Percentiles rank a stretch among this genome's conserved stretches.
Conservation (phyloP, 176 grass and related monocot genomes). For the Microstegium vimineum region DNA sequence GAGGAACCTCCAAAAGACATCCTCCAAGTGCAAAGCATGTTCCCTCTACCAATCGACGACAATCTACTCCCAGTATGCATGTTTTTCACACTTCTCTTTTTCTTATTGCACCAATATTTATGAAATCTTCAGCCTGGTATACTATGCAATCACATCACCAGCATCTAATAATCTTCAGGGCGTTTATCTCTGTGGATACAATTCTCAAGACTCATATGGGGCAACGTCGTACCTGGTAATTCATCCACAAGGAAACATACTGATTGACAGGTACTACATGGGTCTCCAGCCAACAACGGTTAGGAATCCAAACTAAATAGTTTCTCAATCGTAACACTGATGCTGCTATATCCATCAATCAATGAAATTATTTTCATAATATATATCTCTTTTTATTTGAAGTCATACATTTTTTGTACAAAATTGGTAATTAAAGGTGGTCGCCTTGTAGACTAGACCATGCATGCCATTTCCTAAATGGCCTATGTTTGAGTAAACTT, state of each 20-base stretch:
- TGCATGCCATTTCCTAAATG: not conserved
- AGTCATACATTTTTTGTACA: not conserved
- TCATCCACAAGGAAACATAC: slow-evolving; percentile 85
- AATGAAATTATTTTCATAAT: not conserved
- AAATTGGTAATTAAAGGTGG: too few relatives aligned
- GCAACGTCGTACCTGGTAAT: slow-evolving; percentile 76
- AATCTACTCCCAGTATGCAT: slow-evolving; percentile 49
- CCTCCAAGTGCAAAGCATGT: slow-evolving; percentile 72
- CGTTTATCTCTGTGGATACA: slow-evolving; percentile 84
- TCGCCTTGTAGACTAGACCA: too few relatives aligned
- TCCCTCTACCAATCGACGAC: slow-evolving; percentile 63
- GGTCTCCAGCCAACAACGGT: not conserved
- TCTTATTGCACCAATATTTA: not conserved
- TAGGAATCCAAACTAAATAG: not conserved
- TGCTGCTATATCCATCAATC: not conserved
- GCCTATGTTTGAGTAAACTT: not conserved
- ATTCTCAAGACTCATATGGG: slow-evolving; percentile 61
- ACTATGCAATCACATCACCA: not conserved
- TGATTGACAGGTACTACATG: slow-evolving; percentile 67
- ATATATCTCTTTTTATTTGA: not conserved
- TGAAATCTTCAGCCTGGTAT: not conserved
- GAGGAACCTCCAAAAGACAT: slow-evolving; percentile 57
- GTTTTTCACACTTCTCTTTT: not conserved
- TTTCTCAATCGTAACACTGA: not conserved
- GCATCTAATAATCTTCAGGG: slow-evolving; percentile 44